Evolutionary conservation across 768 basidiomycete genomes (phyloP), one percentile per base, ranked within the genome.

Genomic region (Boletus sensibilis): DNA sequence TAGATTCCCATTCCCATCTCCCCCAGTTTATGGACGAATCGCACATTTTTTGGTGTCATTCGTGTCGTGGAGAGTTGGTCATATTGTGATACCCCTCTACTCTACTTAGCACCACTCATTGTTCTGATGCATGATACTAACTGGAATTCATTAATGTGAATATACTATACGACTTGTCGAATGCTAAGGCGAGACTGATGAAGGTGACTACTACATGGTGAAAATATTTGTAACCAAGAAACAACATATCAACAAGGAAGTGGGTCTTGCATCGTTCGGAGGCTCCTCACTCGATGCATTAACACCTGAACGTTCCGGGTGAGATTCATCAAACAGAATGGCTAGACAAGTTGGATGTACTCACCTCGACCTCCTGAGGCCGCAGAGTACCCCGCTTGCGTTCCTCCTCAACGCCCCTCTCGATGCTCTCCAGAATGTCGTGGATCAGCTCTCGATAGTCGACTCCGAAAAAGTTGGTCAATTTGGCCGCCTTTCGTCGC

Each of bases 11-110:
- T 18, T 44, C 64, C 1, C 60, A 59, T 42, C 83, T 86, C 50
- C 79, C 88, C 4, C 90, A 91, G 65, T 93, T 92, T 67, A 75
- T 92, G 75, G 92, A 94, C 64, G 91, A 93, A 62, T 85, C 90
- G 27, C 91, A 93, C 68, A 83, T 94, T 18, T 93, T 94, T 74
- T 94, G 92, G 90, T 94, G 91, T 74, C 80, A 85, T 65, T 83
- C 88, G 20, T 94, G 91, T 77, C 78, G 75, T 47, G 91, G 91
- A 45, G 91, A 94, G 70, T 73, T 93, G 39, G 88, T 94, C 39
- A 84, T 93, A 58, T 73, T 94, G 56, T 72, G 61, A 70, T 69
- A 62, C 53, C 57, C 34, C 27, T n/a, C n/a, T n/a, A n/a, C 31
- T 12, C 16, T 54, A 40, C 38, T 55, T 53, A 34, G 45, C 40